A percentile compares a stretch with the other conserved stretches of the same genome.
These are phyloP conservation scores for Pestalotiopsis sp. DNA, from an alignment of 2,329 filamentous ascomycete species.

Conservation along the genomic window DNA sequence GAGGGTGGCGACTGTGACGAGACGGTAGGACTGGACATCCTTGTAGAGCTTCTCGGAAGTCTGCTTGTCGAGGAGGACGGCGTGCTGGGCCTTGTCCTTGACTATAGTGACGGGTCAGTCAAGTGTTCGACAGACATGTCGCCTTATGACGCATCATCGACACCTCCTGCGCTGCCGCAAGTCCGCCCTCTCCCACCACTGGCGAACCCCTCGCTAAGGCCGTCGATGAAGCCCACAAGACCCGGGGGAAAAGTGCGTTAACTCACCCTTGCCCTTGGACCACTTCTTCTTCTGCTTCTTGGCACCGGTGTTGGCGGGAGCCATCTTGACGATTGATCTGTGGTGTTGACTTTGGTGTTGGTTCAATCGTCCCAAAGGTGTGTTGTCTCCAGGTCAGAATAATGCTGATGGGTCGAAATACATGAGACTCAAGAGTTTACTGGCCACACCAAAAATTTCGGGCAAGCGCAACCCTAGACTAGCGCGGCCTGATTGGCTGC, in stretches of 20 bases:
- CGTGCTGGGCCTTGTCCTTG: constrained; percentile 99
- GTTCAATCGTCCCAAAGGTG: constrained; percentile 7
- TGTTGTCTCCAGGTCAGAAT: background rate
- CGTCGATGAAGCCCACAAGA: background rate
- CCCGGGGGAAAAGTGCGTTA: constrained; percentile 21
- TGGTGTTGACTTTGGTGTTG: constrained; percentile 19
- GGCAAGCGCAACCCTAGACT: constrained; percentile 6
- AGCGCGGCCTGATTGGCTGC: background rate
- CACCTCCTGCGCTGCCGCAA: background rate
- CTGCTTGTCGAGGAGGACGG: constrained; percentile 97
- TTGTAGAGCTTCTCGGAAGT: constrained; percentile 99
- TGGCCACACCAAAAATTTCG: constrained; percentile 5
- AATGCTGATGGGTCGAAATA: background rate
- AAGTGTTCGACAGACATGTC: background rate
- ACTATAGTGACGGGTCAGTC: constrained; percentile 48
- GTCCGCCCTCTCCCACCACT: background rate
- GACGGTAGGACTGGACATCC: constrained; percentile 99
- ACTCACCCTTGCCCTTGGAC: constrained; percentile 73
- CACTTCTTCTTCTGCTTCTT: constrained; percentile 88
- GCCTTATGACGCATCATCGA: background rate
- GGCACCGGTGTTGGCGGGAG: constrained; percentile 61
- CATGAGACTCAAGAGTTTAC: background rate
- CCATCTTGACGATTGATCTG: constrained; percentile 46
- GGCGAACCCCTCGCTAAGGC: constrained; percentile 4
- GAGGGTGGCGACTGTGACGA: constrained; percentile 97